Evolutionary conservation across 371 early-diverging fungal genomes (phyloP).

Genomic region (Smittium culicis): DNA sequence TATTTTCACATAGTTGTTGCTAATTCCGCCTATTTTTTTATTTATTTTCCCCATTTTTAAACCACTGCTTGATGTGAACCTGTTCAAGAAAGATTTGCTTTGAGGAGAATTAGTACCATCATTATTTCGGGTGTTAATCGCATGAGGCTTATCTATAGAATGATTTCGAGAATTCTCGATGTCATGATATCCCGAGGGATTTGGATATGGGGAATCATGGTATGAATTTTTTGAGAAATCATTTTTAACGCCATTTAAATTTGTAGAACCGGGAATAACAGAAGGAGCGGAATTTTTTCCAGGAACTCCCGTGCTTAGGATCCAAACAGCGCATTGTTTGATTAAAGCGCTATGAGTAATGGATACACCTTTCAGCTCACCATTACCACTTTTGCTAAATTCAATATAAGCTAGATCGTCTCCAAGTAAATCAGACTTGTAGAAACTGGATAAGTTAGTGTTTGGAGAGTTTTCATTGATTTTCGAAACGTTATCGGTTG

Average conservation of each 20-base stretch:
- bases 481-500: neutral
- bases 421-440: slow-evolving; percentile 9
- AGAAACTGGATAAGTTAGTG: neutral
- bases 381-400: slow-evolving; percentile 63
- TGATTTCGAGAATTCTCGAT: neutral
- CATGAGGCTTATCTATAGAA: neutral
- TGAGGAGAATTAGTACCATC: neutral
- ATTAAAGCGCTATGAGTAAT: slow-evolving; percentile 64
- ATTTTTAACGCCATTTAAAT: too few relatives aligned
- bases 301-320: slow-evolving; percentile 27
- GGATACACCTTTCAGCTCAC: slow-evolving; percentile 70
- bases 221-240: neutral
- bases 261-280: neutral
- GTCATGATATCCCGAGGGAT: neutral
- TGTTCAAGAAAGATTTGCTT: slow-evolving; percentile 2
- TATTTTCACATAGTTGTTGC: neutral
- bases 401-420: slow-evolving; percentile 72
- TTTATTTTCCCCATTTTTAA: neutral
- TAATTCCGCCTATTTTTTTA: neutral
- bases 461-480: neutral
- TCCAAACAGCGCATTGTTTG: slow-evolving; percentile 45
- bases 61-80: neutral
- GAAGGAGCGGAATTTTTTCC: neutral
- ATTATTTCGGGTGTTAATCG: neutral
- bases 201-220: neutral